phyloP scores from a whole-genome alignment of 2,329 filamentous ascomycete species.

The Cercospora zeina region DNA sequence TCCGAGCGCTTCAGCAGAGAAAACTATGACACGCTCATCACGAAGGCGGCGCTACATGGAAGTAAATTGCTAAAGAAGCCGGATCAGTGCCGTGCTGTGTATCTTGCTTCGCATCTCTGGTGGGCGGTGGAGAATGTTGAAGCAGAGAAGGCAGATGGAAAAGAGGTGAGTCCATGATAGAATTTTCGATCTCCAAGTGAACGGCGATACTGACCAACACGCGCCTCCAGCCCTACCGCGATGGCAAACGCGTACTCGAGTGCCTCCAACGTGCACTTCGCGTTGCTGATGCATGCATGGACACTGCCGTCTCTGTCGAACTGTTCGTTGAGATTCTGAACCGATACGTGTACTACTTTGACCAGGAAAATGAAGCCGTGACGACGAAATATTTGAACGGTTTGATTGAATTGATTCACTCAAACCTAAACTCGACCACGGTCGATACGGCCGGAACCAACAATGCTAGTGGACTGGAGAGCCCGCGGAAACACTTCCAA shows the following conservation, averaged over 20 bases:
- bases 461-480: slow-evolving; percentile 79
- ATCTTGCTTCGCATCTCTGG: slow-evolving; percentile 95
- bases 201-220: slow-evolving; percentile 8
- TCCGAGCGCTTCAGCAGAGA: slow-evolving; percentile 83
- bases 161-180: slow-evolving; percentile 32
- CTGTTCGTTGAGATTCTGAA: slow-evolving; percentile 98
- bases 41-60: slow-evolving; percentile 93
- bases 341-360: slow-evolving; percentile 98
- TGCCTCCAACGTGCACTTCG: slow-evolving; percentile 92
- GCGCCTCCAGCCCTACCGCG: slow-evolving; percentile 77
- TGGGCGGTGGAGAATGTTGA: slow-evolving; percentile 90
- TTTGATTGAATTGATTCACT: slow-evolving; percentile 96
- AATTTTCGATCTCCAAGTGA: background rate
- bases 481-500: slow-evolving; percentile 89
- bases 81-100: slow-evolving; percentile 95
- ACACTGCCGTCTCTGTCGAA: slow-evolving; percentile 93
- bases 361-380: slow-evolving; percentile 97
- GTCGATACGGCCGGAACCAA: slow-evolving; percentile 55
- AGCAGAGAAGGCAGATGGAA: slow-evolving; percentile 47
- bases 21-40: slow-evolving; percentile 98
- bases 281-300: slow-evolving; percentile 98
- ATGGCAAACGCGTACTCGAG: slow-evolving; percentile 94
- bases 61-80: slow-evolving; percentile 97
- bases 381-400: slow-evolving; percentile 98
- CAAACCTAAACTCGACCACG: slow-evolving; percentile 71